A percentile compares a stretch with the other conserved stretches of the same genome.
Conservation (phyloP, 108 stramenopile species). For the Fistulifera solaris region DNA sequence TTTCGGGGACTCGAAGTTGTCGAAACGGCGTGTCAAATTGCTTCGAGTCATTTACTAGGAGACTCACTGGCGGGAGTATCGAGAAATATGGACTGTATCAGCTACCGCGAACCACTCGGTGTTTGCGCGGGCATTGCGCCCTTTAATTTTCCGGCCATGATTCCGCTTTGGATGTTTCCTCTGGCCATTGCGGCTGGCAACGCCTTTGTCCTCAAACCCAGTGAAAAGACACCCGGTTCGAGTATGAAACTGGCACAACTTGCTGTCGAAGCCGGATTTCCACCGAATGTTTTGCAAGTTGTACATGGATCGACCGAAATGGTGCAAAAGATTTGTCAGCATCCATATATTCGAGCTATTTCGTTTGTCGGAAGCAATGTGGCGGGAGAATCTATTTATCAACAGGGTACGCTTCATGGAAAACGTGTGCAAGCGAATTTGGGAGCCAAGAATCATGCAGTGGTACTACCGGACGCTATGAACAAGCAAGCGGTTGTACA, state of each 20-base stretch:
- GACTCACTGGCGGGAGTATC: conserved; percentile 76
- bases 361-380: conserved; percentile 87
- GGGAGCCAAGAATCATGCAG: conserved; percentile 95
- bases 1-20: conserved; percentile 95
- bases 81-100: conserved; percentile 69
- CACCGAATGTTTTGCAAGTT: conserved; percentile 85
- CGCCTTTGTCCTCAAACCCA: conserved; percentile 81
- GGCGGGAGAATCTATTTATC: conserved; percentile 87
- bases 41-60: conserved; percentile 59
- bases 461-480: conserved; percentile 77
- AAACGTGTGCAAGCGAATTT: conserved; percentile 91
- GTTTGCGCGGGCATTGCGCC: conserved; percentile 88
- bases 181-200: conserved; percentile 69
- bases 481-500: conserved; percentile 60
- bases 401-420: conserved; percentile 60
- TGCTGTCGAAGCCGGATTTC: conserved; percentile 82
- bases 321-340: conserved; percentile 79
- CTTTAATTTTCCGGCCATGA: conserved; percentile 97
- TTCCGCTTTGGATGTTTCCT: conserved; percentile 93
- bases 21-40: conserved; percentile 54
- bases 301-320: conserved; percentile 81
- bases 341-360: conserved; percentile 79
- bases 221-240: conserved; percentile 64
- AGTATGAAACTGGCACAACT: conserved; percentile 65
- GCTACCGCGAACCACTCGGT: conserved; percentile 87